These are phyloP conservation scores for Solanum neorickii DNA, from an alignment of 257 asterid genomes.

Conservation along the genomic window DNA sequence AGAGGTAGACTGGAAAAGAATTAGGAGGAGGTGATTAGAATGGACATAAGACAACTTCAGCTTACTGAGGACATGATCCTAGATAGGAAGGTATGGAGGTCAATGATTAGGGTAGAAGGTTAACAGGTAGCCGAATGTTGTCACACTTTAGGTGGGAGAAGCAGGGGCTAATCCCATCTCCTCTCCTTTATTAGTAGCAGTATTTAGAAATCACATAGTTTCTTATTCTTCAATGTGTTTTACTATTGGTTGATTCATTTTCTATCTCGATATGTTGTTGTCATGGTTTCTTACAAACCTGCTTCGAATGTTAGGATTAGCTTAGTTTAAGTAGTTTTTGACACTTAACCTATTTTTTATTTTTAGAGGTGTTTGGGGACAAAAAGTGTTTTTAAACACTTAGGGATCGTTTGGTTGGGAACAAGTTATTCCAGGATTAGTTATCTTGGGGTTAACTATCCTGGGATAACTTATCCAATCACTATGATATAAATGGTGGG, in stretches of 20 bases:
- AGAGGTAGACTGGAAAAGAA: not conserved
- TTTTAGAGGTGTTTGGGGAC: not conserved
- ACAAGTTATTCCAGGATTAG: too few relatives aligned
- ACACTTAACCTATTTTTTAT: too few relatives aligned
- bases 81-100: not conserved
- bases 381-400: not conserved
- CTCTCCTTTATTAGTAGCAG: not conserved
- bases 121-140: not conserved
- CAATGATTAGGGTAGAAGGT: not conserved
- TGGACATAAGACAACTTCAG: not conserved
- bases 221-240: not conserved
- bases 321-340: not conserved
- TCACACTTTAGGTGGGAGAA: not conserved
- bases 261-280: not conserved
- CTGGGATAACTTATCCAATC: too few relatives aligned
- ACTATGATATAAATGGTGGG: too few relatives aligned
- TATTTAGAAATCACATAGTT: not conserved
- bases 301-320: not conserved
- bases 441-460: too few relatives aligned
- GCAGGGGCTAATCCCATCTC: not conserved
- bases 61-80: not conserved
- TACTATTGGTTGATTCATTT: not conserved
- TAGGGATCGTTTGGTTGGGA: too few relatives aligned
- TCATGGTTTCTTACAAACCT: not conserved
- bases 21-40: not conserved